These are phyloP conservation scores for Solanum arcanum DNA, from an alignment of 257 asterid genomes.

Conservation along the genomic window DNA sequence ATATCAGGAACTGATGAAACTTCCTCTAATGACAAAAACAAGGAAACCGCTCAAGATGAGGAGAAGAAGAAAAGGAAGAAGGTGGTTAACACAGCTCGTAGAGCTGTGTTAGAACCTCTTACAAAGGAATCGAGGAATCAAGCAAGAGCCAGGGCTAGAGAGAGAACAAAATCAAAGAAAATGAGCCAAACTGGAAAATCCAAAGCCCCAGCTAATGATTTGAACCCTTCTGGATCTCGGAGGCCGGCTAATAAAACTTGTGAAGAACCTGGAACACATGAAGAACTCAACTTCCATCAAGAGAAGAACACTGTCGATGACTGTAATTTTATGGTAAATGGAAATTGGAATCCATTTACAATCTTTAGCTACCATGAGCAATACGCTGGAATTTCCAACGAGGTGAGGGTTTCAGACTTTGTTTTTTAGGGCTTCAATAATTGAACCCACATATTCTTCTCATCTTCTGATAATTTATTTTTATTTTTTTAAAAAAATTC, in stretches of 20 bases:
- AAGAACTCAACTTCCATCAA: not conserved
- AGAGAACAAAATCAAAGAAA: conserved; percentile 52
- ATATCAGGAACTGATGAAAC: conserved; percentile 16
- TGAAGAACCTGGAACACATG: not conserved
- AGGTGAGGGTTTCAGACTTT: not conserved
- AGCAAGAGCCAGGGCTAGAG: conserved; percentile 71
- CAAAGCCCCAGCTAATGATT: not conserved
- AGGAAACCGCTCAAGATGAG: not conserved
- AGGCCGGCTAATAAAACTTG: not conserved
- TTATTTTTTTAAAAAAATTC: not conserved
- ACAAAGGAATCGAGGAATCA: conserved; percentile 43
- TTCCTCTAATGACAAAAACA: not conserved
- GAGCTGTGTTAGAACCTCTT: conserved; percentile 1
- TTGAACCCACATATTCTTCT: not conserved
- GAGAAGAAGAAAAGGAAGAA: not conserved
- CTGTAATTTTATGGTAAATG: not conserved
- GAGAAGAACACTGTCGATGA: not conserved
- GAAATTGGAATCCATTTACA: conserved; percentile 14
- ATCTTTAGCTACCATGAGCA: conserved; percentile 5
- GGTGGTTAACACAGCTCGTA: conserved; percentile 4
- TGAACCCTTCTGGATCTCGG: not conserved
- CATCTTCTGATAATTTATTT: not conserved
- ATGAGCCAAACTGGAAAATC: not conserved
- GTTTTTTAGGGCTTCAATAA: not conserved
- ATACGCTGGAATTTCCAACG: not conserved